These are phyloP conservation scores for Pythium phragmitis DNA, from an alignment of 352 stramenopile genomes.

Conservation along the genomic window DNA sequence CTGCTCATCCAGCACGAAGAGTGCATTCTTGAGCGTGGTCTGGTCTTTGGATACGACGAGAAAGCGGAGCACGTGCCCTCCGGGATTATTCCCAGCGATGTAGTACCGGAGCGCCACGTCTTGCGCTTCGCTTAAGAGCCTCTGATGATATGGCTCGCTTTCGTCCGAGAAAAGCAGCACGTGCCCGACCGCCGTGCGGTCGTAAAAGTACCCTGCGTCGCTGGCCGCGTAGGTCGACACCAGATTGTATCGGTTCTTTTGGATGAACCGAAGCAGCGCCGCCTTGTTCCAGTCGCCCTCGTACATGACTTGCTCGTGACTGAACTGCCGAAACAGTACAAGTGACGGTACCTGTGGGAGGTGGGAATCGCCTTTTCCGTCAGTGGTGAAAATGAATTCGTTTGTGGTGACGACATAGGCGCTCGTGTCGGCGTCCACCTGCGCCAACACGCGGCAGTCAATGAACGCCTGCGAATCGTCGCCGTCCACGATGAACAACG, in stretches of 20 bases:
- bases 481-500: slow-evolving; percentile 35
- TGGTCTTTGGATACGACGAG: slow-evolving; percentile 30
- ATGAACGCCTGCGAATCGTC: slow-evolving; percentile 36
- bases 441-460: slow-evolving; percentile 33
- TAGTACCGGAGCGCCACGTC: slow-evolving; percentile 27
- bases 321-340: slow-evolving; percentile 37
- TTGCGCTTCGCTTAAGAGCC: slow-evolving; percentile 14
- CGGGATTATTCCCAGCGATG: slow-evolving; percentile 2
- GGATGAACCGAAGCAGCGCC: slow-evolving; percentile 29
- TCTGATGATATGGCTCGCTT: slow-evolving; percentile 18
- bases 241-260: slow-evolving; percentile 34
- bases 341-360: slow-evolving; percentile 22
- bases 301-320: slow-evolving; percentile 22
- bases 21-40: slow-evolving; percentile 26
- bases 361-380: background rate
- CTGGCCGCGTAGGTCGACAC: slow-evolving; percentile 31
- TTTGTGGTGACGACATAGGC: slow-evolving; percentile 31
- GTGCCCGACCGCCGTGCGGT: slow-evolving; percentile 26
- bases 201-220: slow-evolving; percentile 33
- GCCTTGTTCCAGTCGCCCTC: slow-evolving; percentile 29
- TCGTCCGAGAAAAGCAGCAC: slow-evolving; percentile 42
- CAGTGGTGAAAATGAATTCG: slow-evolving; percentile 22
- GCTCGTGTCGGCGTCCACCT: slow-evolving; percentile 27
- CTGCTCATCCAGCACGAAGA: slow-evolving; percentile 31
- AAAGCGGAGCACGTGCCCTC: slow-evolving; percentile 30